Evolutionary conservation across 768 basidiomycete genomes (phyloP).

Genomic region (Lactarius sp.): DNA sequence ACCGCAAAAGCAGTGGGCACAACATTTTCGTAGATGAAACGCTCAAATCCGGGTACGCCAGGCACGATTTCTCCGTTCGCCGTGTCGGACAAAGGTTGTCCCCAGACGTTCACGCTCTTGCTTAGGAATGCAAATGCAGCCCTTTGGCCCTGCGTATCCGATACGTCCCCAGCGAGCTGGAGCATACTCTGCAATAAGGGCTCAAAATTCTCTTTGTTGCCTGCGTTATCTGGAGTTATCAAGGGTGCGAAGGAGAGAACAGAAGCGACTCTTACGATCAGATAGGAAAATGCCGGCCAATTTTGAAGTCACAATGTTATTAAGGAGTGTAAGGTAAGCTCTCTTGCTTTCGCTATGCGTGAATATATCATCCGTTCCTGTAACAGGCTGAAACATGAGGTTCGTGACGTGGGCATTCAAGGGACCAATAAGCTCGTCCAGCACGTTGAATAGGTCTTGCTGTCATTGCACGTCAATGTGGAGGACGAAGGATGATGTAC

Average conservation of each 20-base stretch:
- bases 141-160: conserved; percentile 73
- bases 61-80: conserved; percentile 25
- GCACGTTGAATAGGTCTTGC: conserved; percentile 81
- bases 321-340: conserved; percentile 80
- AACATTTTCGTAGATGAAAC: conserved; percentile 83
- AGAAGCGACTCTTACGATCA: conserved; percentile 54
- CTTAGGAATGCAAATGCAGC: conserved; percentile 76
- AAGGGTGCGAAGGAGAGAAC: background rate
- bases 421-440: conserved; percentile 87
- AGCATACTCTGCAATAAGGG: conserved; percentile 70
- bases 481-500: conserved; percentile 2
- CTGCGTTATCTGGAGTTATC: conserved; percentile 35
- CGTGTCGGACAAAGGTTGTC: conserved; percentile 42
- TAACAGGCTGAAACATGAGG: conserved; percentile 73
- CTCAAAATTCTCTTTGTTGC: conserved; percentile 68
- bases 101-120: conserved; percentile 64
- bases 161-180: conserved; percentile 64
- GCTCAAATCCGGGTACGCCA: conserved; percentile 82
- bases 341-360: conserved; percentile 79
- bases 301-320: conserved; percentile 73
- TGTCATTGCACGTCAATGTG: conserved; percentile 31
- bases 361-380: conserved; percentile 83
- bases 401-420: conserved; percentile 77
- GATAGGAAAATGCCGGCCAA: conserved; percentile 84
- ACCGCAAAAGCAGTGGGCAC: conserved; percentile 81